phyloP scores from a whole-genome alignment of 1,284 basidiomycete genomes.

The Rhodofomes roseus region DNA sequence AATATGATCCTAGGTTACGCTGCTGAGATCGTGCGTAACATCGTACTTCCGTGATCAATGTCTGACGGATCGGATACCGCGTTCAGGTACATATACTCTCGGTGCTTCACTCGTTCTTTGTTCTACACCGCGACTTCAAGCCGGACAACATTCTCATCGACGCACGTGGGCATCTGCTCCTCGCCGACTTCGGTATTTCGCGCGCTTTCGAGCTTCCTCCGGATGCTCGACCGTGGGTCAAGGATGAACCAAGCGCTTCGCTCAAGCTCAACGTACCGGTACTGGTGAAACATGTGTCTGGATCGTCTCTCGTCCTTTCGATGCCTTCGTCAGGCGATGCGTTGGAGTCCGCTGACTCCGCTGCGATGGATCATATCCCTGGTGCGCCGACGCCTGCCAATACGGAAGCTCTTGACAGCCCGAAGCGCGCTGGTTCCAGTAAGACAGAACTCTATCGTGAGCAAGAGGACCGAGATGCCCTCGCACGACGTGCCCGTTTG shows the following conservation, averaged over 20 bases:
- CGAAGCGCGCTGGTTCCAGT: not conserved
- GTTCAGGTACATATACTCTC: conserved; percentile 19
- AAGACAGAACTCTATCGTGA: not conserved
- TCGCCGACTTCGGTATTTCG: conserved; percentile 67
- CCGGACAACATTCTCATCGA: conserved; percentile 61
- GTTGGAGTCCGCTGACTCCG: not conserved
- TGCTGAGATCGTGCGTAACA: conserved; percentile 26
- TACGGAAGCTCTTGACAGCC: not conserved
- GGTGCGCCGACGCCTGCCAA: not conserved
- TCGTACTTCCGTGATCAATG: conserved; percentile 45
- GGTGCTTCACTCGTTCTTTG: conserved; percentile 47
- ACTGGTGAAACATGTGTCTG: not conserved
- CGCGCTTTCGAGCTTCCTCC: not conserved
- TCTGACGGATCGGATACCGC: conserved; percentile 16
- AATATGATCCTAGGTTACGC: conserved; percentile 17
- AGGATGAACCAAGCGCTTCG: not conserved
- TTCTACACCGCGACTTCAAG: conserved; percentile 67
- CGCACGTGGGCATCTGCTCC: conserved; percentile 44
- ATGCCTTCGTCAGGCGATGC: not conserved
- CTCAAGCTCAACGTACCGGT: not conserved
- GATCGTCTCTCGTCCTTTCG: not conserved
- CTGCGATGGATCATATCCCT: not conserved
- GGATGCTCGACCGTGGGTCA: not conserved
- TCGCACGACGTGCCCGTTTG: not conserved
- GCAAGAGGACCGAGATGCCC: not conserved